Conservation (phyloP, 805 yeast genomes). For the Candida boleticola region DNA sequence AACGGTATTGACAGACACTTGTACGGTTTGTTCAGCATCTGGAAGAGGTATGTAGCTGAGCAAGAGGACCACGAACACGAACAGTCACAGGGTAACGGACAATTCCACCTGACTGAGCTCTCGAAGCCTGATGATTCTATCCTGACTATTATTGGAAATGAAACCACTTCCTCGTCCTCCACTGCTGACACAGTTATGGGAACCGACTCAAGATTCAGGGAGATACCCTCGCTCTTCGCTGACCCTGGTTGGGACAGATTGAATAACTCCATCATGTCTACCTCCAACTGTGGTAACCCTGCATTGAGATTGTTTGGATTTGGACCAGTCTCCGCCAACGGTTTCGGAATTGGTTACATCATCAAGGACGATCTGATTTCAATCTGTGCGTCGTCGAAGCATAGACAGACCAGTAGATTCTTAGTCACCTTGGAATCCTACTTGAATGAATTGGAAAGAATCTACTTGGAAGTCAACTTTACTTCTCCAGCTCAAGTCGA, state of each 20-base stretch:
- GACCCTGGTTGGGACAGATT: slow-evolving; percentile 87
- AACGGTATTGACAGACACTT: slow-evolving; percentile 91
- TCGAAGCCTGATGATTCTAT: slow-evolving; percentile 23
- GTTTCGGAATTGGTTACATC: slow-evolving; percentile 58
- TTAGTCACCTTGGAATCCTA: slow-evolving; percentile 52
- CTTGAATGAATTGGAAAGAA: slow-evolving; percentile 42
- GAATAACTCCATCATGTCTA: slow-evolving; percentile 73
- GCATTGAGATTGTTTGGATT: slow-evolving; percentile 57
- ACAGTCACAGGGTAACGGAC: neutral
- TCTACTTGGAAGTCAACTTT: slow-evolving; percentile 24
- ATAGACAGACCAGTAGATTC: slow-evolving; percentile 58
- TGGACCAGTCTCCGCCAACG: slow-evolving; percentile 57
- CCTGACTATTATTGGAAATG: slow-evolving; percentile 18
- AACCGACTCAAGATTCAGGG: slow-evolving; percentile 18
- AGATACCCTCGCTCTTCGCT: slow-evolving; percentile 72
- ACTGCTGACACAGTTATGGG: slow-evolving; percentile 30
- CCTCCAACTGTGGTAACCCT: slow-evolving; percentile 62
- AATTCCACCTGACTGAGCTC: too few relatives aligned
- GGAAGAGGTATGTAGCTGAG: slow-evolving; percentile 61
- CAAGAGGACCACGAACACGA: slow-evolving; percentile 8
- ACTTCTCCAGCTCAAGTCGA: slow-evolving; percentile 18
- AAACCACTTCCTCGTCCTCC: slow-evolving; percentile 13
- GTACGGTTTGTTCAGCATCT: slow-evolving; percentile 82
- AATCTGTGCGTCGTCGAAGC: slow-evolving; percentile 57
- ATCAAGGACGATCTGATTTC: slow-evolving; percentile 51